Evolutionary conservation across 441 rosid species (phyloP).

Genomic region (Gossypium trilobum): DNA sequence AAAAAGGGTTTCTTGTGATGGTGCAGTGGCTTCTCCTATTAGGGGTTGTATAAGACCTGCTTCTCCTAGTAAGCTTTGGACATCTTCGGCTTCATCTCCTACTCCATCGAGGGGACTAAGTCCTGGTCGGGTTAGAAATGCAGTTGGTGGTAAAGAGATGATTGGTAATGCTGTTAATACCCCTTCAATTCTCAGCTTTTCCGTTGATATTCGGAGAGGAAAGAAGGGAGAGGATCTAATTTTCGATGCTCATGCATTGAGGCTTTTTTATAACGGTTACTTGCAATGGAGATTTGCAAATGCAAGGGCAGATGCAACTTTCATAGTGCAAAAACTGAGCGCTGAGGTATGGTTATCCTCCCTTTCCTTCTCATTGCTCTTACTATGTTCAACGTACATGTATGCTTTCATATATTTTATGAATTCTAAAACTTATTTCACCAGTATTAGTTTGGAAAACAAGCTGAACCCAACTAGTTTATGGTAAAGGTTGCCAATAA

Average conservation of each 20-base stretch:
- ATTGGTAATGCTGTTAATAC: constrained; percentile 31
- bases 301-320: constrained; percentile 55
- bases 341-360: constrained; percentile 42
- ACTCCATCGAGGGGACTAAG: constrained; percentile 36
- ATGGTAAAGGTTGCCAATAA: neutral
- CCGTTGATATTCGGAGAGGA: constrained; percentile 62
- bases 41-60: constrained; percentile 47
- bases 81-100: constrained; percentile 31
- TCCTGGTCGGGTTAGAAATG: constrained; percentile 47
- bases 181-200: constrained; percentile 61
- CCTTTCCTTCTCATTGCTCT: neutral
- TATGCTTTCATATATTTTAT: neutral
- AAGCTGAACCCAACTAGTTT: neutral
- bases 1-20: constrained; percentile 41
- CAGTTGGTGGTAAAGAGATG: constrained; percentile 19
- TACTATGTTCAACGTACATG: neutral
- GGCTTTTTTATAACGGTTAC: constrained; percentile 57
- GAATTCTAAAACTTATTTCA: neutral
- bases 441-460: neutral
- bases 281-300: constrained; percentile 61
- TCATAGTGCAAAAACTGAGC: constrained; percentile 38
- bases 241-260: constrained; percentile 52
- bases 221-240: constrained; percentile 51
- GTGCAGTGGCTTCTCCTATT: constrained; percentile 42
- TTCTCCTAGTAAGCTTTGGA: constrained; percentile 60